phyloP scores from a whole-genome alignment of 306 rosid genomes.

The apple (Malus domestica) region DNA sequence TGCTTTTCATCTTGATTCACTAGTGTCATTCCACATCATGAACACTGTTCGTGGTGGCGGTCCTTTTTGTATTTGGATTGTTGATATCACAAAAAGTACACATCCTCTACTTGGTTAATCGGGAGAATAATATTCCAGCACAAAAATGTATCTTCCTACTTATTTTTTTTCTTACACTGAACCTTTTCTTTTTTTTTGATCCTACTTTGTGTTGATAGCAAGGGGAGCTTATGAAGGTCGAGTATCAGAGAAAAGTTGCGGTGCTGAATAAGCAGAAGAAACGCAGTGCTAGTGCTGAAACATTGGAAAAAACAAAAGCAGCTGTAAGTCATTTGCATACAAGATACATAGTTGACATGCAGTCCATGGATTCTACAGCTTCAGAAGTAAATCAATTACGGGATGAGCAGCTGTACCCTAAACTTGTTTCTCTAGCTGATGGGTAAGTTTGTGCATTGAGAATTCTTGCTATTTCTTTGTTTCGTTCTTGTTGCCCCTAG shows the following conservation, averaged over 20 bases:
- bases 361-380: constrained; percentile 84
- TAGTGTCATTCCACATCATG: not conserved
- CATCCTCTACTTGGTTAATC: too few species aligned
- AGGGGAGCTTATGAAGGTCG: constrained; percentile 86
- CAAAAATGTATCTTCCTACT: not conserved
- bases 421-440: constrained; percentile 56
- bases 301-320: constrained; percentile 80
- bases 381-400: constrained; percentile 73
- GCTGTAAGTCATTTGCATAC: constrained; percentile 86
- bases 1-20: constrained; percentile 1
- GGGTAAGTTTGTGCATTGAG: constrained; percentile 41
- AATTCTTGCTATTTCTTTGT: not conserved
- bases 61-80: not conserved
- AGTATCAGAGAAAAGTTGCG: constrained; percentile 71
- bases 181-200: not conserved
- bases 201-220: constrained; percentile 40
- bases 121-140: too few species aligned
- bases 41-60: not conserved
- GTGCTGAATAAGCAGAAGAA: constrained; percentile 74
- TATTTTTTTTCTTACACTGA: not conserved
- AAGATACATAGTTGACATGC: constrained; percentile 85
- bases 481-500: not conserved
- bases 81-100: not conserved
- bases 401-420: constrained; percentile 72
- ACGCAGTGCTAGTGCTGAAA: constrained; percentile 53